These are phyloP conservation scores for Salvia sclarea DNA, from an alignment of 305 asterid genomes.

Conservation along the genomic window DNA sequence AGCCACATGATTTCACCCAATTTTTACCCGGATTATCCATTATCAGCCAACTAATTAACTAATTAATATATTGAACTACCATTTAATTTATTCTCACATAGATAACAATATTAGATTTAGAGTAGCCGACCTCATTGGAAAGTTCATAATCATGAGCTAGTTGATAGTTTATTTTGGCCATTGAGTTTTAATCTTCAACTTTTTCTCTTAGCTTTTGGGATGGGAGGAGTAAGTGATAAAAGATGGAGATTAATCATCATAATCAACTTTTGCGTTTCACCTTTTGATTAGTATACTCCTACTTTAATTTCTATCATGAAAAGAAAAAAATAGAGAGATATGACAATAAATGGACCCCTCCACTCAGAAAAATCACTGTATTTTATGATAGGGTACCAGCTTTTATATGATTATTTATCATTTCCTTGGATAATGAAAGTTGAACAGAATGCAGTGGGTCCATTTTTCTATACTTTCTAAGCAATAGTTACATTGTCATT, in stretches of 20 bases:
- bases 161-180: background rate
- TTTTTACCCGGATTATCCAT: background rate
- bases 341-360: slow-evolving; percentile 17
- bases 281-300: background rate
- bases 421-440: slow-evolving; percentile 28
- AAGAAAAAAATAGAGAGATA: background rate
- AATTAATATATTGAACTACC: background rate
- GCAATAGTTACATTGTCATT: slow-evolving; percentile 37
- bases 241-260: background rate
- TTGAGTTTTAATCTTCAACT: background rate
- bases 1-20: background rate
- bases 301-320: slow-evolving; percentile 1
- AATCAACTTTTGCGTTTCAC: slow-evolving; percentile 1
- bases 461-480: slow-evolving; percentile 24
- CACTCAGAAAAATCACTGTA: slow-evolving; percentile 7
- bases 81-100: background rate
- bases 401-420: slow-evolving; percentile 26
- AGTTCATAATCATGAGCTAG: background rate
- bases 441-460: slow-evolving; percentile 30
- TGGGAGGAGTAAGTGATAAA: background rate
- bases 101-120: background rate
- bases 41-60: background rate
- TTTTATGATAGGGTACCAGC: slow-evolving; percentile 24
- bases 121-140: background rate
- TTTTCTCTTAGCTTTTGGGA: background rate